These are phyloP conservation scores for Elsinoe australis DNA, from an alignment of 2,329 filamentous ascomycete genomes.

Conservation along the genomic window DNA sequence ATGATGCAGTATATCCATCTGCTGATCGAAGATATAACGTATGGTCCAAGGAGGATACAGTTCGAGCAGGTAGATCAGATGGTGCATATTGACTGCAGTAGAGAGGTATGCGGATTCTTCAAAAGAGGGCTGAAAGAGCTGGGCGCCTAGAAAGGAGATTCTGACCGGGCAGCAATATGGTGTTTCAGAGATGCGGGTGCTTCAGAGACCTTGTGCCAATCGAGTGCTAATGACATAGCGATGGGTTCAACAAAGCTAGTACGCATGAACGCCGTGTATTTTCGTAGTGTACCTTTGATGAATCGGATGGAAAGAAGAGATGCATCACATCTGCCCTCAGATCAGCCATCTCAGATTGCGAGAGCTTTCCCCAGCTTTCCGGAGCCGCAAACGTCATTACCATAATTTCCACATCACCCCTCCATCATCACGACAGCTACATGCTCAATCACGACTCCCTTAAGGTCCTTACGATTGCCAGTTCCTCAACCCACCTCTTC, in stretches of 20 bases:
- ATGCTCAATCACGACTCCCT: not conserved
- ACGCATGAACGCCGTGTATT: too few species aligned
- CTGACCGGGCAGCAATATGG: not conserved
- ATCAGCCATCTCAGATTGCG: slow-evolving; percentile 13
- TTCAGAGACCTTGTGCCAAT: too few species aligned
- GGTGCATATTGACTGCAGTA: slow-evolving; percentile 19
- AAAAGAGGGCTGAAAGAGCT: slow-evolving; percentile 10
- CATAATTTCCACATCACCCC: slow-evolving; percentile 1
- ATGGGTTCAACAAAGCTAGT: too few species aligned
- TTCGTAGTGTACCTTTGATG: too few species aligned
- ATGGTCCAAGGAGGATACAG: not conserved
- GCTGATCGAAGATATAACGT: slow-evolving; percentile 24
- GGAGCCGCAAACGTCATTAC: slow-evolving; percentile 10
- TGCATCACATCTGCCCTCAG: too few species aligned
- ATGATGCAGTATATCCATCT: slow-evolving; percentile 25
- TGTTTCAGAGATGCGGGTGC: too few species aligned
- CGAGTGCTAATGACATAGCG: too few species aligned
- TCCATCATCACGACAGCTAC: not conserved
- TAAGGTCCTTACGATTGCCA: not conserved
- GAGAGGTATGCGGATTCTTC: slow-evolving; percentile 20
- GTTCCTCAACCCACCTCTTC: not conserved
- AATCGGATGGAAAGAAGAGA: too few species aligned
- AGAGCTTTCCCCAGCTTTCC: slow-evolving; percentile 6
- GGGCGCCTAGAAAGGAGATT: not conserved
- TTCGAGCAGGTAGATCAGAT: slow-evolving; percentile 18